Conservation (phyloP, 176 grass and related monocot genomes). For the Oryza australiensis region DNA sequence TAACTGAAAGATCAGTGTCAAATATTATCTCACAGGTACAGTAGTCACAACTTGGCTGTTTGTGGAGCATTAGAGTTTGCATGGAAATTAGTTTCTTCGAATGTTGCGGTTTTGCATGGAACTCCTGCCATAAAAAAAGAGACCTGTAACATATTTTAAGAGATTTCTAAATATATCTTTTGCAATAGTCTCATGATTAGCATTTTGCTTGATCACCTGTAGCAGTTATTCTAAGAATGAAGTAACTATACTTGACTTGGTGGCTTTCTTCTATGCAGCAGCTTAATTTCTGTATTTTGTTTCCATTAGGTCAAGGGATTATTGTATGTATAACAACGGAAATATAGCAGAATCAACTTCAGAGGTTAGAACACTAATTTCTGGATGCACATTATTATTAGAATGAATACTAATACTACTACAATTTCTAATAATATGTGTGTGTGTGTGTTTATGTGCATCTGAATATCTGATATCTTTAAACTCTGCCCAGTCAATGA, state of each 20-base stretch:
- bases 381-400: not conserved
- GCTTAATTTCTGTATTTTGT: slow-evolving; percentile 23
- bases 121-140: not conserved
- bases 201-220: slow-evolving; percentile 12
- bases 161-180: not conserved
- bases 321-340: not conserved
- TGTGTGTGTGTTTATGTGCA: not conserved
- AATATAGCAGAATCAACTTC: not conserved
- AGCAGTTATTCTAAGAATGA: not conserved
- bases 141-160: not conserved
- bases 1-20: slow-evolving; percentile 13
- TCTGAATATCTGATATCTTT: not conserved
- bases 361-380: slow-evolving; percentile 12
- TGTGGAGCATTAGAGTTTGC: slow-evolving; percentile 17
- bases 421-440: too few species aligned
- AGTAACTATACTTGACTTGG: slow-evolving; percentile 6
- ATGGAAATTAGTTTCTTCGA: slow-evolving; percentile 9
- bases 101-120: slow-evolving; percentile 9
- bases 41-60: not conserved
- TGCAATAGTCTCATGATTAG: not conserved
- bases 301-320: slow-evolving; percentile 21
- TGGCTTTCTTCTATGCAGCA: slow-evolving; percentile 1
- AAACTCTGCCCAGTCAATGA: not conserved
- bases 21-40: slow-evolving; percentile 11
- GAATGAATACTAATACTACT: too few species aligned